A percentile compares a stretch with the other conserved stretches of the same genome.
Evolutionary conservation across 2,329 filamentous ascomycete genomes (phyloP).

Genomic region (Sclerotinia spermophila): DNA sequence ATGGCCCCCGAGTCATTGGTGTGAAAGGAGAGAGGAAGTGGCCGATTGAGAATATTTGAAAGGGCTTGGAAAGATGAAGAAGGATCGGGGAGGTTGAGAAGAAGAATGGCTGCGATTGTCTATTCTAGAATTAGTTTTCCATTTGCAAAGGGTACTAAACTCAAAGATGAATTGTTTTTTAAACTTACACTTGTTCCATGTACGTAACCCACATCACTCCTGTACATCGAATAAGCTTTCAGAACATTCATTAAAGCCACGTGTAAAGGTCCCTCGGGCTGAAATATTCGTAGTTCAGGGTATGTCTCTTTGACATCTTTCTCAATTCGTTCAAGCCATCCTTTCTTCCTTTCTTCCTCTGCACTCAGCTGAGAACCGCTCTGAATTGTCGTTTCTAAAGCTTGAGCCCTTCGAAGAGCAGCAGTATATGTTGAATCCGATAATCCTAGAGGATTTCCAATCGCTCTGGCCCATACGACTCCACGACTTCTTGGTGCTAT

Average conservation of each 20-base stretch:
- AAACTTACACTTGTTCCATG: conserved; percentile 70
- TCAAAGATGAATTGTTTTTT: conserved; percentile 4
- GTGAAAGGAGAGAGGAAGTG: conserved; percentile 71
- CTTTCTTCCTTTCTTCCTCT: conserved; percentile 53
- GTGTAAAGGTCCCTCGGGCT: conserved; percentile 53
- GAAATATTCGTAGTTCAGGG: conserved; percentile 69
- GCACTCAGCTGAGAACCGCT: conserved; percentile 33
- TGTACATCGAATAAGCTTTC: conserved; percentile 76
- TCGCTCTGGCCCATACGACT: conserved; percentile 36
- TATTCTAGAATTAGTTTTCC: conserved; percentile 34
- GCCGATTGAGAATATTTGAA: conserved; percentile 73
- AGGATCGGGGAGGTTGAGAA: conserved; percentile 65
- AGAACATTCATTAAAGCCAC: conserved; percentile 67
- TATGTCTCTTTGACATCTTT: conserved; percentile 65
- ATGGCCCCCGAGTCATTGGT: conserved; percentile 67
- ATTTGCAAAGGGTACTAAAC: background rate
- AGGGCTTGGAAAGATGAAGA: conserved; percentile 66
- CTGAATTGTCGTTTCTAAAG: conserved; percentile 48
- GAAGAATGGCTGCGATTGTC: conserved; percentile 69
- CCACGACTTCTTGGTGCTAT: conserved; percentile 64
- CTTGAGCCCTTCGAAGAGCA: conserved; percentile 63
- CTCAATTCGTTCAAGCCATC: conserved; percentile 62
- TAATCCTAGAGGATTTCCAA: conserved; percentile 38
- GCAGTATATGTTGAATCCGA: conserved; percentile 65
- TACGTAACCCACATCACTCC: conserved; percentile 76